phyloP scores from a whole-genome alignment of 345 rosid species.

The Bruguiera sexangula region DNA sequence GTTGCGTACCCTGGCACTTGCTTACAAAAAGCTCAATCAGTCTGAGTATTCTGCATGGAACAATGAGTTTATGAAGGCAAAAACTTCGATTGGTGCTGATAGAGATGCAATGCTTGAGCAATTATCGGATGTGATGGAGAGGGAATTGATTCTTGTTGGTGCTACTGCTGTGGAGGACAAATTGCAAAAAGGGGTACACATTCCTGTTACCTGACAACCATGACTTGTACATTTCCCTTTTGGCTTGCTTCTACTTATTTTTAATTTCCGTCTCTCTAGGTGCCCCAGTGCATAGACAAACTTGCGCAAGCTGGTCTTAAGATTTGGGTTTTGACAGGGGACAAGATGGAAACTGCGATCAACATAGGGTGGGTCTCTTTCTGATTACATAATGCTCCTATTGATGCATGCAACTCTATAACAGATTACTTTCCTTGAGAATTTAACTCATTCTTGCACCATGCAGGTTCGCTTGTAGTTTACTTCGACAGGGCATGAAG shows the following conservation, averaged over 20 bases:
- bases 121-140: constrained; percentile 68
- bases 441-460: constrained; percentile 20
- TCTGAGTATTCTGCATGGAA: constrained; percentile 36
- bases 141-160: constrained; percentile 62
- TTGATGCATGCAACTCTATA: constrained; percentile 8
- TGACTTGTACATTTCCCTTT: constrained; percentile 5
- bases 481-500: constrained; percentile 72
- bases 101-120: constrained; percentile 63
- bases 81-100: constrained; percentile 59
- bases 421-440: constrained; percentile 1
- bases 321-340: constrained; percentile 89
- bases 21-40: constrained; percentile 45
- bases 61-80: constrained; percentile 64
- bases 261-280: constrained; percentile 39
- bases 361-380: constrained; percentile 58
- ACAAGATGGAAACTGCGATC: constrained; percentile 81
- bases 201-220: constrained; percentile 11
- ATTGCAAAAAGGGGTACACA: constrained; percentile 71
- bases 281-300: constrained; percentile 81
- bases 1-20: constrained; percentile 71
- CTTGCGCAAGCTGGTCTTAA: constrained; percentile 86
- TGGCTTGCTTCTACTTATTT: constrained; percentile 22
- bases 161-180: constrained; percentile 80
- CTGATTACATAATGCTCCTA: constrained; percentile 7
- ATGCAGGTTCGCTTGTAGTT: constrained; percentile 75